These are phyloP conservation scores for Teunomyces tritomae DNA, from an alignment of 805 yeast species.

Conservation along the genomic window DNA sequence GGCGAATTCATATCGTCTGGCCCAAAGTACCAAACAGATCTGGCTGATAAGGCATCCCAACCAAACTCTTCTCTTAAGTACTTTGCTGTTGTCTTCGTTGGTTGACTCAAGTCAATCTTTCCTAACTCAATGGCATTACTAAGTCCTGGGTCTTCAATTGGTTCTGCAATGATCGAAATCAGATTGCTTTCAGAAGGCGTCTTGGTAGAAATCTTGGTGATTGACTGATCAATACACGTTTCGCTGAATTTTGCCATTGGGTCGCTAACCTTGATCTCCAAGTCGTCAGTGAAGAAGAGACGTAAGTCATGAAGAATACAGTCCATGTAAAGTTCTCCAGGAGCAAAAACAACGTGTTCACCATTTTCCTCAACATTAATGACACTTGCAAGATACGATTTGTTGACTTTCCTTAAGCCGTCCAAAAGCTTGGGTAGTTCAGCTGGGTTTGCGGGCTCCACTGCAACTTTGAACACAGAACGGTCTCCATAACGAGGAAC, in stretches of 20 bases:
- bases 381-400: conserved; percentile 62
- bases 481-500: conserved; percentile 32
- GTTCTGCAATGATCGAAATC: conserved; percentile 75
- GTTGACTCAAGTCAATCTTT: conserved; percentile 31
- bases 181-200: conserved; percentile 54
- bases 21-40: conserved; percentile 79
- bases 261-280: conserved; percentile 79
- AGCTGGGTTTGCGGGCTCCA: conserved; percentile 77
- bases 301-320: conserved; percentile 78
- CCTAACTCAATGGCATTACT: conserved; percentile 55
- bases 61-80: conserved; percentile 54
- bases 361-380: conserved; percentile 87
- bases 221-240: conserved; percentile 64
- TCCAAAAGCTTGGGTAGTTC: conserved; percentile 71
- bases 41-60: conserved; percentile 83
- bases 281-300: conserved; percentile 50
- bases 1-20: conserved; percentile 44
- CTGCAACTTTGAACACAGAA: conserved; percentile 75
- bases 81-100: conserved; percentile 48
- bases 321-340: conserved; percentile 88
- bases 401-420: conserved; percentile 62
- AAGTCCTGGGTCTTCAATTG: conserved; percentile 52
- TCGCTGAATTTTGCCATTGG: conserved; percentile 82
- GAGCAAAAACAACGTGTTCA: conserved; percentile 73
- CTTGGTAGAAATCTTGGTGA: conserved; percentile 61